phyloP scores from a whole-genome alignment of 371 early-diverging fungal species.

The Vairimorpha apis region DNA sequence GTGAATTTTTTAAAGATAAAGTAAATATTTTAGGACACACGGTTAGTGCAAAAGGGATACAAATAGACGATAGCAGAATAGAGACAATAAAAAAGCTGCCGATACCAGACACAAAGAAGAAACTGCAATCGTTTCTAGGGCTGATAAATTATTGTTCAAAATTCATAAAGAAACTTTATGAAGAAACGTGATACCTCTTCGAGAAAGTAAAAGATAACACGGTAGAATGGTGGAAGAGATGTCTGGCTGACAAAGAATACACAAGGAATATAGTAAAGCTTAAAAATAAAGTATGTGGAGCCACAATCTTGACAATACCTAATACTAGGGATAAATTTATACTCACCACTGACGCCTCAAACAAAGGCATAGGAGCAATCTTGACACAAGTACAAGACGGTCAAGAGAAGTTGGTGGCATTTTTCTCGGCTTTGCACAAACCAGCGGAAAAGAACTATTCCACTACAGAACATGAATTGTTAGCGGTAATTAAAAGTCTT shows the following conservation, averaged over 20 bases:
- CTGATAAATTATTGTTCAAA: constrained; percentile 26
- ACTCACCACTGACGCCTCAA: constrained; percentile 44
- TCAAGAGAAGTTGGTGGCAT: constrained; percentile 6
- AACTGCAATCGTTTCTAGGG: constrained; percentile 38
- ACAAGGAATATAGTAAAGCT: background rate
- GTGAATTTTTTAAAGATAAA: constrained; percentile 10
- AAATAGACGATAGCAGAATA: constrained; percentile 10
- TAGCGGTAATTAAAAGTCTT: constrained; percentile 14
- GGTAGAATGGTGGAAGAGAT: background rate
- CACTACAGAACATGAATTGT: constrained; percentile 24
- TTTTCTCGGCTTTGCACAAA: background rate
- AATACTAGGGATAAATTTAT: constrained; percentile 18
- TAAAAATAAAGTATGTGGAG: background rate
- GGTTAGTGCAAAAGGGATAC: background rate
- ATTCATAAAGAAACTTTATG: constrained; percentile 9
- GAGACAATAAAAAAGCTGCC: constrained; percentile 1
- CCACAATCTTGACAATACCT: background rate
- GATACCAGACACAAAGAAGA: constrained; percentile 8
- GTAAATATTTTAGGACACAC: constrained; percentile 40
- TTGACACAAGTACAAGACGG: constrained; percentile 18
- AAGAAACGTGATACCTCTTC: background rate
- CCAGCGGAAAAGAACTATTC: constrained; percentile 26
- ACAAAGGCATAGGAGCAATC: constrained; percentile 16
- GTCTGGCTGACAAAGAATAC: background rate
- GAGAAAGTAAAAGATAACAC: background rate